Percentiles rank a stretch among this genome's conserved stretches.
These are phyloP conservation scores for Bipolaris bicolor DNA, from an alignment of 2,329 filamentous ascomycete species.

Conservation along the genomic window DNA sequence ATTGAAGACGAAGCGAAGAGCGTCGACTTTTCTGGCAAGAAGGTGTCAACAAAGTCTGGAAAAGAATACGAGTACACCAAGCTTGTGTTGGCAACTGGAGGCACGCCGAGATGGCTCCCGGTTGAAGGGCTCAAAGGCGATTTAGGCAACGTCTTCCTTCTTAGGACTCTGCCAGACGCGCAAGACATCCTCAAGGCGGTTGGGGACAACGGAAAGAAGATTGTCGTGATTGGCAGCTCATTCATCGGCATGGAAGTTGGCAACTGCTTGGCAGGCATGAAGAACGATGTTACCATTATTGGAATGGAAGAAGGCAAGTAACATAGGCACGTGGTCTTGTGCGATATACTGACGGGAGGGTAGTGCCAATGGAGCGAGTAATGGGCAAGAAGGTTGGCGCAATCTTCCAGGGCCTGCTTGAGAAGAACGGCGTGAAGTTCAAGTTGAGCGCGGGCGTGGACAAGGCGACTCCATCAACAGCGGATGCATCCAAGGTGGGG, in stretches of 20 bases:
- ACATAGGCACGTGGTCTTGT: not conserved
- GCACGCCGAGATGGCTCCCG: constrained; percentile 75
- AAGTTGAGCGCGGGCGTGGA: constrained; percentile 80
- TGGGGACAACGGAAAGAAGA: constrained; percentile 82
- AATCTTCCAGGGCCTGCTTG: constrained; percentile 78
- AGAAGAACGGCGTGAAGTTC: constrained; percentile 90
- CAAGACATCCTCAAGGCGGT: constrained; percentile 80
- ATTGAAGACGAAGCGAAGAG: constrained; percentile 67
- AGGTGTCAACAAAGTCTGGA: constrained; percentile 75
- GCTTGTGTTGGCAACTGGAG: constrained; percentile 88
- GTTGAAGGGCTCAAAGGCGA: constrained; percentile 82
- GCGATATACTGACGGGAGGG: constrained; percentile 12
- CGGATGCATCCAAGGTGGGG: constrained; percentile 75
- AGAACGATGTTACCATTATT: constrained; percentile 83
- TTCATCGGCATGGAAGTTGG: constrained; percentile 99
- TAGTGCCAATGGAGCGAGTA: constrained; percentile 79
- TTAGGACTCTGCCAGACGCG: constrained; percentile 78
- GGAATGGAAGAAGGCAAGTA: constrained; percentile 74
- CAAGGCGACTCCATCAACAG: constrained; percentile 74
- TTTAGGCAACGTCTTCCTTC: constrained; percentile 83
- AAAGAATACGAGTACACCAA: constrained; percentile 80
- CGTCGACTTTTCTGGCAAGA: constrained; percentile 77
- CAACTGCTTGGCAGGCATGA: constrained; percentile 74
- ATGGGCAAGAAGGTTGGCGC: constrained; percentile 82
- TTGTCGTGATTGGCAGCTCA: constrained; percentile 88